These are phyloP conservation scores for Tillandsia fasciculata DNA, from an alignment of 176 grass and related monocot species.

Conservation along the genomic window DNA sequence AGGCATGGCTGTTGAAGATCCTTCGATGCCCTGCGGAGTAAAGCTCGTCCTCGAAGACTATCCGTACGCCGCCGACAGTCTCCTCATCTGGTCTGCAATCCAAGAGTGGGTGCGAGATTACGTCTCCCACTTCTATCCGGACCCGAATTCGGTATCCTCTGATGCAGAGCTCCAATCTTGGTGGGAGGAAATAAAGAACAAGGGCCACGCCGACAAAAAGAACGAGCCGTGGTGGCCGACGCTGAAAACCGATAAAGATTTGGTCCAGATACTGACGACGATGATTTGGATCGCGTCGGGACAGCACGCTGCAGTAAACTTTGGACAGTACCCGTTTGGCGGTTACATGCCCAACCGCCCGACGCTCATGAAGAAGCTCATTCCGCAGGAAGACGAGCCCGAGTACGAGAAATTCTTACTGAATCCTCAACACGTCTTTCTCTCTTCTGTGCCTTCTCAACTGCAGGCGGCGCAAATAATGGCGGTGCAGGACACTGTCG, in stretches of 20 bases:
- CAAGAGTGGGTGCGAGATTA: slow-evolving; percentile 38
- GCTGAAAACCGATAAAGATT: slow-evolving; percentile 25
- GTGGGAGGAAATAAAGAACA: slow-evolving; percentile 61
- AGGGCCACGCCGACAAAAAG: slow-evolving; percentile 48
- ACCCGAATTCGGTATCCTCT: neutral
- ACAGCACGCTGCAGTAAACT: slow-evolving; percentile 65
- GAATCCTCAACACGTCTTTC: slow-evolving; percentile 22
- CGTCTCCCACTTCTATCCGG: slow-evolving; percentile 32
- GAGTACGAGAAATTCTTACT: slow-evolving; percentile 12
- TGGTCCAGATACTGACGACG: slow-evolving; percentile 29
- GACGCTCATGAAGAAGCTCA: slow-evolving; percentile 37
- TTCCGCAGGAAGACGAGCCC: slow-evolving; percentile 25
- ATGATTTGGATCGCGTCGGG: slow-evolving; percentile 63
- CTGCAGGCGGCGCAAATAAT: slow-evolving; percentile 24
- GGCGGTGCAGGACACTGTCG: slow-evolving; percentile 36
- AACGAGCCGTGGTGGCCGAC: slow-evolving; percentile 61
- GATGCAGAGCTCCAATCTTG: slow-evolving; percentile 52
- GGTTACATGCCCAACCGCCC: slow-evolving; percentile 72
- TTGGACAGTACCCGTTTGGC: slow-evolving; percentile 54
- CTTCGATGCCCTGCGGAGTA: slow-evolving; percentile 24
- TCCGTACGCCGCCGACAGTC: slow-evolving; percentile 49
- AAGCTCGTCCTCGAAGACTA: slow-evolving; percentile 57
- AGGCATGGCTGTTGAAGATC: slow-evolving; percentile 48
- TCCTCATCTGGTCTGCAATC: slow-evolving; percentile 47
- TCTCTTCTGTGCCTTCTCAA: slow-evolving; percentile 39